Conservation (phyloP, 2,329 filamentous ascomycete genomes). For the Phialophora chinensis region DNA sequence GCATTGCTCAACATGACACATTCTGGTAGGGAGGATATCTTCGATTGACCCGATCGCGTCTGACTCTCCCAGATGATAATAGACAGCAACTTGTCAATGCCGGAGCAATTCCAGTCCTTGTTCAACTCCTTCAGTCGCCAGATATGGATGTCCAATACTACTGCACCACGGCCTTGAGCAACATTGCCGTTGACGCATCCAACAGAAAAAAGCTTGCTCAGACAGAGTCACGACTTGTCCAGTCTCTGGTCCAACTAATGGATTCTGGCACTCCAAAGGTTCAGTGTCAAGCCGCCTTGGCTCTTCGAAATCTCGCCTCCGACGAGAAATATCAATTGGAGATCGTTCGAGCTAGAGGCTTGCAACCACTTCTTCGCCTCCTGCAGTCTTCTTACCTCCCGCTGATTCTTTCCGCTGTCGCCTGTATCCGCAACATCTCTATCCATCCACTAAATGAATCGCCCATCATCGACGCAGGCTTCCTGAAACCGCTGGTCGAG, state of each 20-base stretch:
- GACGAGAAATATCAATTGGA: conserved; percentile 99
- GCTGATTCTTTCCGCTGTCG: conserved; percentile 93
- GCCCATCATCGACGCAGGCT: conserved; percentile 96
- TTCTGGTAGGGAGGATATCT: conserved; percentile 70
- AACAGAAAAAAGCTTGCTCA: conserved; percentile 91
- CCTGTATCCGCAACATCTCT: conserved; percentile 98
- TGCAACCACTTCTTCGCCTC: conserved; percentile 83
- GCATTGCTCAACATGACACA: conserved; percentile 99
- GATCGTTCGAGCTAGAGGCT: conserved; percentile 86
- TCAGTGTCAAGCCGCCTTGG: conserved; percentile 94
- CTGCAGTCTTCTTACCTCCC: conserved; percentile 95
- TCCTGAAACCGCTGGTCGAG: conserved; percentile 90
- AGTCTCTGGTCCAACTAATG: conserved; percentile 94
- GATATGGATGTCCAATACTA: conserved; percentile 99
- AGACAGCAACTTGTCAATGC: conserved; percentile 96
- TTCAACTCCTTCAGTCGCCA: conserved; percentile 87
- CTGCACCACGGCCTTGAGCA: conserved; percentile 96
- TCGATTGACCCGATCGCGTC: neutral
- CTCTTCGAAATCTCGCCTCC: conserved; percentile 91
- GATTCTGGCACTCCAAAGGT: conserved; percentile 97
- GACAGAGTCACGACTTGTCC: conserved; percentile 87
- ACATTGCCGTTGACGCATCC: conserved; percentile 91
- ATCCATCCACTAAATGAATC: conserved; percentile 98
- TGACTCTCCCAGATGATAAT: conserved; percentile 76
- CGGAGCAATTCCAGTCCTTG: conserved; percentile 95